These are phyloP conservation scores for Endothia cerciana DNA, from an alignment of 2,329 filamentous ascomycete species.

Conservation along the genomic window DNA sequence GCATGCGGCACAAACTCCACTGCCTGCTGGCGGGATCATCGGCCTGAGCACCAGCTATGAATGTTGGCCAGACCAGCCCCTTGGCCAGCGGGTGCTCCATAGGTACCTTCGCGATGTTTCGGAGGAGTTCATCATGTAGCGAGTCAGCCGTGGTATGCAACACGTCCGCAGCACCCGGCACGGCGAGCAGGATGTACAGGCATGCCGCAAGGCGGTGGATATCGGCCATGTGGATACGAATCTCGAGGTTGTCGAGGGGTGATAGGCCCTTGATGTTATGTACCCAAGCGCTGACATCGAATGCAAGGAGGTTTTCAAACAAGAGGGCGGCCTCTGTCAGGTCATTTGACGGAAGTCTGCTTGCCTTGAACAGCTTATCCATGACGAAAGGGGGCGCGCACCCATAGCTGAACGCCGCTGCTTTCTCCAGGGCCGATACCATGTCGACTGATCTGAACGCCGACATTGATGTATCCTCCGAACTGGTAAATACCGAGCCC, in stretches of 20 bases:
- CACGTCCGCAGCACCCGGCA: constrained; percentile 29
- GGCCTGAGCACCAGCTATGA: constrained; percentile 58
- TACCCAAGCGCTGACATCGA: constrained; percentile 49
- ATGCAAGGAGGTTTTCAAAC: constrained; percentile 42
- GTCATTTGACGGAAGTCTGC: constrained; percentile 41
- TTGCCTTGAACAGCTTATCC: constrained; percentile 48
- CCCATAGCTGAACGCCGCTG: constrained; percentile 51
- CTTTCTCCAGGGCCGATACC: constrained; percentile 43
- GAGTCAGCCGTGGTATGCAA: constrained; percentile 28
- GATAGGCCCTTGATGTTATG: constrained; percentile 41
- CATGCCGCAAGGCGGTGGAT: constrained; percentile 50
- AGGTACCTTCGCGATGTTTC: constrained; percentile 51
- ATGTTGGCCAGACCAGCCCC: constrained; percentile 60
- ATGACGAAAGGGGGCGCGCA: constrained; percentile 51
- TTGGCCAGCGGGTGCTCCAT: constrained; percentile 58
- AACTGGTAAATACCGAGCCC: constrained; percentile 46
- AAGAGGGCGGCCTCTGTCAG: constrained; percentile 39
- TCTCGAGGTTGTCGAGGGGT: constrained; percentile 41
- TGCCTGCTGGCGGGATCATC: constrained; percentile 45
- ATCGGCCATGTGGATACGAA: constrained; percentile 46
- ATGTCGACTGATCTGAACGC: constrained; percentile 45
- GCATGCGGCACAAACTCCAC: constrained; percentile 53
- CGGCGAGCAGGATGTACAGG: constrained; percentile 50
- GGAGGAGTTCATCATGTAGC: constrained; percentile 50
- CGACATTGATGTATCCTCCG: constrained; percentile 29